phyloP scores from a whole-genome alignment of 1,284 basidiomycete species.

The Xerocomus nothofagi region DNA sequence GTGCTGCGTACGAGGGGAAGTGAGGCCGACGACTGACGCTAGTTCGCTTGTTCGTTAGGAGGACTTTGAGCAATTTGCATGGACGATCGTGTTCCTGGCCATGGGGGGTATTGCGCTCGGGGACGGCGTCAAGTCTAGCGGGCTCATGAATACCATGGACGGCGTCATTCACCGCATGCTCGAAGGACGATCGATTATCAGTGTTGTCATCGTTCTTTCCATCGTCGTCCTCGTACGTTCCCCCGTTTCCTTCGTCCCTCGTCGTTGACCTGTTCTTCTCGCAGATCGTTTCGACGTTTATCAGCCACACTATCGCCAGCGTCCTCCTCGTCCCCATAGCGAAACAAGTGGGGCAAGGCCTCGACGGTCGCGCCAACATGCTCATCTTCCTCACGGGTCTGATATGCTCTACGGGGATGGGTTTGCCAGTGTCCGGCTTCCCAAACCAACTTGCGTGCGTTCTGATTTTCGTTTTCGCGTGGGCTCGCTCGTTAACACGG shows the following conservation, averaged over 20 bases:
- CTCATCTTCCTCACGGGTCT: constrained; percentile 91
- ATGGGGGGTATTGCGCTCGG: constrained; percentile 99
- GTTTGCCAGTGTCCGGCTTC: constrained; percentile 96
- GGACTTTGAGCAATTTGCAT: constrained; percentile 93
- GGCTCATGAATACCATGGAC: constrained; percentile 81
- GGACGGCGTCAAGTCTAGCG: constrained; percentile 90
- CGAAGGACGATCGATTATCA: constrained; percentile 69
- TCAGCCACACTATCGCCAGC: constrained; percentile 96
- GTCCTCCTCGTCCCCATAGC: constrained; percentile 97
- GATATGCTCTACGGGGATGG: constrained; percentile 96
- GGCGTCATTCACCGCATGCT: constrained; percentile 68
- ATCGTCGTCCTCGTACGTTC: constrained; percentile 79
- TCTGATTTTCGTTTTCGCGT: neutral
- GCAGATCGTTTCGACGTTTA: constrained; percentile 83
- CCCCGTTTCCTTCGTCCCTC: neutral
- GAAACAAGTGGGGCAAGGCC: constrained; percentile 79
- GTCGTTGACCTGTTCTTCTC: neutral
- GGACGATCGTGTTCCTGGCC: constrained; percentile 94
- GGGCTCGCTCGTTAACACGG: neutral
- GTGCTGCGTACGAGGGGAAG: constrained; percentile 1
- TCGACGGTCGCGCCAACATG: constrained; percentile 72
- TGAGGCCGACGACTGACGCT: neutral
- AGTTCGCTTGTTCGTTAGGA: constrained; percentile 53
- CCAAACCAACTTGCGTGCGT: constrained; percentile 94
- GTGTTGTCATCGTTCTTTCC: constrained; percentile 84